These are phyloP conservation scores for Trichoderma aggressivum DNA, from an alignment of 2,329 filamentous ascomycete genomes.

Conservation along the genomic window DNA sequence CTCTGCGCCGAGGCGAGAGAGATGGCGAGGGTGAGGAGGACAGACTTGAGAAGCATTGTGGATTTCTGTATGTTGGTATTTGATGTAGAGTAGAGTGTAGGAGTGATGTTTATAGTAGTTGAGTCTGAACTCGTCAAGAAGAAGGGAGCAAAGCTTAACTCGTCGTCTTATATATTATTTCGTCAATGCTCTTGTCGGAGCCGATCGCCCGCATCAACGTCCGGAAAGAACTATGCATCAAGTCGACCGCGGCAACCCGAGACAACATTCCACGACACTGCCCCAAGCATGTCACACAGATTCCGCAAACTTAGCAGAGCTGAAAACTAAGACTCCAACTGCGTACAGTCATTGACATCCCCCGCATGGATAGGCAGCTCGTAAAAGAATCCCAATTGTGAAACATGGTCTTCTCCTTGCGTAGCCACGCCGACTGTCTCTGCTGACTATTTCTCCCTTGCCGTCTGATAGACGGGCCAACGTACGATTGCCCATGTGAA, in stretches of 20 bases:
- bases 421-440: background rate
- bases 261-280: slow-evolving; percentile 10
- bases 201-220: background rate
- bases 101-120: background rate
- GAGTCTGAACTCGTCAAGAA: background rate
- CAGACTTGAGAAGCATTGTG: slow-evolving; percentile 26
- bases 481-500: background rate
- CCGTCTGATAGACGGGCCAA: background rate
- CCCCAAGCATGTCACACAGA: background rate
- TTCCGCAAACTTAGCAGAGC: background rate
- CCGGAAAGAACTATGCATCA: background rate
- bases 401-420: background rate
- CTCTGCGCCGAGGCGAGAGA: slow-evolving; percentile 20
- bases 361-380: background rate
- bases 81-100: background rate
- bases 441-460: background rate
- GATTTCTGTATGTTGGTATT: background rate
- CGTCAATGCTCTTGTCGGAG: background rate
- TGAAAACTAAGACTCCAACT: background rate
- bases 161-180: background rate
- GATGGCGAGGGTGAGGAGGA: slow-evolving; percentile 23
- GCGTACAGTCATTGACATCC: background rate
- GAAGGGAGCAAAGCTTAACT: background rate
- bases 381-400: background rate
- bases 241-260: background rate